Evolutionary conservation across 2,329 filamentous ascomycete species (phyloP), one percentile per base, ranked within the genome.

Genomic region (Talaromyces funiculosus): DNA sequence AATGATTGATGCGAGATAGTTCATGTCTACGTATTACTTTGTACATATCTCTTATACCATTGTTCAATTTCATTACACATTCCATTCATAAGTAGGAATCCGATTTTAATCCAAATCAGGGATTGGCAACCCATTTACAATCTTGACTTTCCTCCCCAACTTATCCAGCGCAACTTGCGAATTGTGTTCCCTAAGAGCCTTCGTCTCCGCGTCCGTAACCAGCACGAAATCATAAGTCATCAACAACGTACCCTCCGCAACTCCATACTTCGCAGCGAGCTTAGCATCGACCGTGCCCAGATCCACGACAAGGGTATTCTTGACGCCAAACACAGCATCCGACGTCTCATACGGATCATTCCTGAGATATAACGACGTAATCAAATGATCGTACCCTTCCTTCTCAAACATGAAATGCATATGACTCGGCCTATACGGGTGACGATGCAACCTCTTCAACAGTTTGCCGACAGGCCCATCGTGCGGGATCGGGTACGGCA

Each of bases 281-380:
- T 80, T 80, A 0, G 75, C 70, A 71, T 80, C 74, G 66, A 84
- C 78, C 68, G 81, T 76, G 63, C 80, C 66, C 75, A 85, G 77
- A 65, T 64, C 87, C 14, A 91, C 81, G n/a, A 90, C 77, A 12
- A 95, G 79, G 29, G 87, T 90, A 70, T 90, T 82, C 73, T 95
- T 96, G 61, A 95, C 90, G 20, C 90, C 90, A 67, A 95, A 95
- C 1, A 95, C 90, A 0, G 90, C 89, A 69, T 95, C 90, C 0
- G 88, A 90, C 0, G 85, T 89, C 77, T 93, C 90, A 71, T 93
- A 94, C 0, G 88, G 88, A 67, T 93, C 90, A 49, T 86, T 86
- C 2, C 88, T 84, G 59, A 92, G 78, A 69, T 93, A 95, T 0
- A 95, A 78, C 0, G 90, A 89, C 89, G 90, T 95, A 70, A 94